Evolutionary conservation across 345 rosid genomes (phyloP), one percentile per base, ranked within the genome.

Genomic region (Corchorus capsularis): DNA sequence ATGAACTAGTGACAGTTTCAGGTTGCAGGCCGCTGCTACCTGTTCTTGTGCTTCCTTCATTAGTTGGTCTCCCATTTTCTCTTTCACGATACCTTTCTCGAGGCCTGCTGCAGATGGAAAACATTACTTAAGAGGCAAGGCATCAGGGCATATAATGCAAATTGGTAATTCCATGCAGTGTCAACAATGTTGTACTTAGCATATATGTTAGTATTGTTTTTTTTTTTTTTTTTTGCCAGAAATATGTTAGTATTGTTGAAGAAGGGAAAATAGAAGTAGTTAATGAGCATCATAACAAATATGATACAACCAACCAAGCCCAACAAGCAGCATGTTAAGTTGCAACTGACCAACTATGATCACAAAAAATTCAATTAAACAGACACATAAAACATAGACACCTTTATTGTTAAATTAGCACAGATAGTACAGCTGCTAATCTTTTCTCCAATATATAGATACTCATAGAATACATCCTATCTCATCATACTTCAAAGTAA

Each of bases 51-150:
- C 79, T 78, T 49, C 85, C 91, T 83, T 90, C 95, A 61, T 77
- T 80, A 47, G 81, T 81, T 11, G 87, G 64, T 80, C 95, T 87
- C 72, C 88, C 92, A 46, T 89, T 89, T 68, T 90, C 97, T 81
- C 97, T 89, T 75, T 90, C 97, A 3, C 95, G 91, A 72, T 77
- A 89, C 77, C 93, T 87, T 16, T 92, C 97, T 61, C 97, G 86
- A 14, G 88, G 79, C 66, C 97, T 82, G 56, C 87, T 89, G 88
- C 65, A 83, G 32, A 71, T 63, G 46, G 46, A 20, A 77, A 52
- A 74, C 53, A 76, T 27, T 69, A 70, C 4, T 22, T 5, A 32
- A 63, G 5, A 39, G 27, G 27, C 4, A 52, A 49, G 52, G 14
- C 52, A 49, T 11, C 37, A 14, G 3, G 17, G n/a, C 34, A 20